Base-by-base conservation (phyloP, 2,329 filamentous ascomycete species). In the Colletotrichum sp. region DNA sequence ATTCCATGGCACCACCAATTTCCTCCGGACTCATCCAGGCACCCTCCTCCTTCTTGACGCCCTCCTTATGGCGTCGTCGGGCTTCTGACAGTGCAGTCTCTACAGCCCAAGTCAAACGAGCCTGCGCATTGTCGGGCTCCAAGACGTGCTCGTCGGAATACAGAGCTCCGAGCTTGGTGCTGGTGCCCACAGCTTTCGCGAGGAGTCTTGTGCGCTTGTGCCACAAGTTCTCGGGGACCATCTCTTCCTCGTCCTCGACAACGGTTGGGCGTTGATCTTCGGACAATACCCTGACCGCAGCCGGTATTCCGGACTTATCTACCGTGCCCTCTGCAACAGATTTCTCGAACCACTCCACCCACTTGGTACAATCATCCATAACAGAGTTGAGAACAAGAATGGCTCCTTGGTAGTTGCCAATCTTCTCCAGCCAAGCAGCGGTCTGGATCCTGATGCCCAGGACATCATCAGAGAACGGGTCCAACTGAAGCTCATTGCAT, bases 391-490 rank as follows among this genome's bases (percentile, higher is more conserved):
- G 86, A 5, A 98, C 92, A 65, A 95, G 91, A 73, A 95, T 92
- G 0, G 96, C 92, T 73, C 92, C 91, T 26, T 91, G 88, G 80
- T 92, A 92, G 79, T 94, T 91, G 36, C 92, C 89, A 18, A 95
- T 91, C 81, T 94, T 93, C 84, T 98, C 95, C 77, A 98, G 89
- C 89, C 98, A 92, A 12, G 90, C 89, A 2, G 95, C 92, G 10
- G 98, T 89, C 82, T 96, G 92, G 66, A 98, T 93, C 81, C 96
- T 95, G 68, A 98, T 92, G 10, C 97, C 97, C 79, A 98, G 89
- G 38, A 98, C 93, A 82, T 98, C 96, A 79, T 98, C 94, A 5
- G 94, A 96, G 82, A 96, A 97, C 0, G 95, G 95, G 81, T 98
- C 95, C 86, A 99, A 91, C 1, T 92, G 92, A 66, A 94, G 81